phyloP scores from a whole-genome alignment of 495 filamentous ascomycete species.

The Collariella sp. region DNA sequence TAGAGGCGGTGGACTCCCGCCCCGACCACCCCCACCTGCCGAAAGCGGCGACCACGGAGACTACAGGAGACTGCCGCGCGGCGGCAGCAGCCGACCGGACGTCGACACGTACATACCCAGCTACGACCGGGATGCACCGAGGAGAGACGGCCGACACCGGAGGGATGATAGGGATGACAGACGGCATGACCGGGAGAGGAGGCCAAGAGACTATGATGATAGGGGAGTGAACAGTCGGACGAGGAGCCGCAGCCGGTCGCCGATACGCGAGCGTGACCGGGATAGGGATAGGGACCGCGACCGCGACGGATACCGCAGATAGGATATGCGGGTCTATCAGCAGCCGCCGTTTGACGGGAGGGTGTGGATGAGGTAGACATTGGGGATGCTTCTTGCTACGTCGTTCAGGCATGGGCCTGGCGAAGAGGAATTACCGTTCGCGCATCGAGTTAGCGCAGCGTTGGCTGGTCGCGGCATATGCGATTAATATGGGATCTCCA shows the following conservation, averaged over 20 bases:
- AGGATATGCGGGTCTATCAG: conserved; percentile 16
- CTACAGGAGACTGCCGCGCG: conserved; percentile 17
- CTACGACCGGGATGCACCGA: conserved; percentile 37
- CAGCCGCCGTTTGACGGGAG: too few species aligned
- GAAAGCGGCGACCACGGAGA: conserved; percentile 33
- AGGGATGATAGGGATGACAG: conserved; percentile 39
- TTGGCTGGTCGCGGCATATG: too few species aligned
- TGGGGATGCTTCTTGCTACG: too few species aligned
- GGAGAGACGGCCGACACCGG: conserved; percentile 41
- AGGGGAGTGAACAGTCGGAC: conserved; percentile 38
- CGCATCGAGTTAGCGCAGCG: too few species aligned
- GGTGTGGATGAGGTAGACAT: too few species aligned
- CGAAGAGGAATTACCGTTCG: too few species aligned
- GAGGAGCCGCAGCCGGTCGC: conserved; percentile 43
- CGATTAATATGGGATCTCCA: too few species aligned
- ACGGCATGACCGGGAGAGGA: conserved; percentile 30
- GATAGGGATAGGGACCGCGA: conserved; percentile 31
- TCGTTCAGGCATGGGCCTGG: too few species aligned
- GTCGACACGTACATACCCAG: conserved; percentile 56
- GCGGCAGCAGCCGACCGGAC: conserved; percentile 25
- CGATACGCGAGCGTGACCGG: conserved; percentile 31
- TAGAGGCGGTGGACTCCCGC: conserved; percentile 39
- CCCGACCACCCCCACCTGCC: conserved; percentile 35
- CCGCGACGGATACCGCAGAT: conserved; percentile 36
- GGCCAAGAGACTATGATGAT: conserved; percentile 39